Evolutionary conservation across 352 stramenopile species (phyloP).

Genomic region (Globisporangium abappressorium): DNA sequence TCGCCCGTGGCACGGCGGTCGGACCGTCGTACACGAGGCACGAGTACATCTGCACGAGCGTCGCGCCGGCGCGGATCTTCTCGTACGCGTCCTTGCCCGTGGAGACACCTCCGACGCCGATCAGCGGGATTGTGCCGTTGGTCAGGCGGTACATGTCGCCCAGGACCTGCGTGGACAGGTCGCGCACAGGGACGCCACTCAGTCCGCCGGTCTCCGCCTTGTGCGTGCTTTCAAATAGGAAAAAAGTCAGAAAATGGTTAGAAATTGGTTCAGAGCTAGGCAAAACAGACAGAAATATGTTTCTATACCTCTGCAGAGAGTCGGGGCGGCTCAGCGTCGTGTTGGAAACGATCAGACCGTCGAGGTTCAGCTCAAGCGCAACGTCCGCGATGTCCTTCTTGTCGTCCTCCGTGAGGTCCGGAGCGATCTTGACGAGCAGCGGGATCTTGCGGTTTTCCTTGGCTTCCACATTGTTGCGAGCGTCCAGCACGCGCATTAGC

Average conservation of each 20-base stretch:
- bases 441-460: conserved; percentile 72
- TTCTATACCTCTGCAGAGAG: conserved; percentile 56
- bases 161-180: conserved; percentile 94
- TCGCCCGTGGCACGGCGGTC: conserved; percentile 81
- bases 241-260: neutral
- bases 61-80: conserved; percentile 96
- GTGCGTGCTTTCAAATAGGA: conserved; percentile 25
- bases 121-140: conserved; percentile 91
- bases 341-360: conserved; percentile 98
- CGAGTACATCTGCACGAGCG: conserved; percentile 94
- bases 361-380: conserved; percentile 81
- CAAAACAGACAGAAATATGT: neutral
- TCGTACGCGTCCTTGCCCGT: conserved; percentile 96
- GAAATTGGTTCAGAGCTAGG: neutral
- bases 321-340: conserved; percentile 93
- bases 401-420: conserved; percentile 94
- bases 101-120: conserved; percentile 93
- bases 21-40: conserved; percentile 91
- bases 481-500: conserved; percentile 63
- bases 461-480: conserved; percentile 57
- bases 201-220: conserved; percentile 92
- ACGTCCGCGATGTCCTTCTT: conserved; percentile 94
- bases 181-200: conserved; percentile 92
- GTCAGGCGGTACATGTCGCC: conserved; percentile 95
- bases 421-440: conserved; percentile 97